phyloP scores from a whole-genome alignment of 495 filamentous ascomycete genomes.

The Amniculicola lignicola region DNA sequence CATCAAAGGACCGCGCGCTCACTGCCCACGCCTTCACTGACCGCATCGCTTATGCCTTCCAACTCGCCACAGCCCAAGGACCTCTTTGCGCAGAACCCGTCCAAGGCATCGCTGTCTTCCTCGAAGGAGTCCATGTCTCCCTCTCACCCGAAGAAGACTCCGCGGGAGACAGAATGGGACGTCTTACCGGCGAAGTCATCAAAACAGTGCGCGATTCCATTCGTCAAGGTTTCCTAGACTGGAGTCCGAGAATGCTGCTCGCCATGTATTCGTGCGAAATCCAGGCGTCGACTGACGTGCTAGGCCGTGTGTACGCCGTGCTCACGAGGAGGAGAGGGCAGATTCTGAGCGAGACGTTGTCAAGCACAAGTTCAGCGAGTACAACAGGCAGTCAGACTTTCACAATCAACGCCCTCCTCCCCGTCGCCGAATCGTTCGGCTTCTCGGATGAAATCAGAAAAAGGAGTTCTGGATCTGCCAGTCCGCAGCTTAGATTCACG shows the following conservation, averaged over 20 bases:
- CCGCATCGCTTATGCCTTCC: constrained; percentile 89
- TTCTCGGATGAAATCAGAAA: constrained; percentile 96
- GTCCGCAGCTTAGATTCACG: constrained; percentile 87
- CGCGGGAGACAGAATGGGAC: constrained; percentile 65
- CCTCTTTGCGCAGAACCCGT: constrained; percentile 92
- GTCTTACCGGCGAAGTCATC: constrained; percentile 87
- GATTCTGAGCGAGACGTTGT: constrained; percentile 84
- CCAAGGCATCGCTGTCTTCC: constrained; percentile 86
- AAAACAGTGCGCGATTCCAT: constrained; percentile 83
- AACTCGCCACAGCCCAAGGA: constrained; percentile 83
- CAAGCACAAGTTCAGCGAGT: constrained; percentile 53
- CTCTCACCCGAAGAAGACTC: constrained; percentile 51
- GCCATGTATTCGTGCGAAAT: constrained; percentile 99
- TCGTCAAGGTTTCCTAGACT: constrained; percentile 84
- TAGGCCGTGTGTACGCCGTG: constrained; percentile 90
- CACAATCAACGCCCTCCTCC: constrained; percentile 80
- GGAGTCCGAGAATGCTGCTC: constrained; percentile 87
- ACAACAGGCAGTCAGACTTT: constrained; percentile 81
- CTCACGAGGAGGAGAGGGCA: constrained; percentile 86
- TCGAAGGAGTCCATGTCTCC: constrained; percentile 71
- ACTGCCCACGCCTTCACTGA: constrained; percentile 75
- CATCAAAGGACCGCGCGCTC: constrained; percentile 47
- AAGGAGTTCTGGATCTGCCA: constrained; percentile 82
- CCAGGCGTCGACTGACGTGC: constrained; percentile 91
- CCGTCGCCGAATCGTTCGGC: constrained; percentile 91